These are phyloP conservation scores for Colletotrichum scovillei DNA, from an alignment of 2,329 filamentous ascomycete genomes.

Conservation along the genomic window DNA sequence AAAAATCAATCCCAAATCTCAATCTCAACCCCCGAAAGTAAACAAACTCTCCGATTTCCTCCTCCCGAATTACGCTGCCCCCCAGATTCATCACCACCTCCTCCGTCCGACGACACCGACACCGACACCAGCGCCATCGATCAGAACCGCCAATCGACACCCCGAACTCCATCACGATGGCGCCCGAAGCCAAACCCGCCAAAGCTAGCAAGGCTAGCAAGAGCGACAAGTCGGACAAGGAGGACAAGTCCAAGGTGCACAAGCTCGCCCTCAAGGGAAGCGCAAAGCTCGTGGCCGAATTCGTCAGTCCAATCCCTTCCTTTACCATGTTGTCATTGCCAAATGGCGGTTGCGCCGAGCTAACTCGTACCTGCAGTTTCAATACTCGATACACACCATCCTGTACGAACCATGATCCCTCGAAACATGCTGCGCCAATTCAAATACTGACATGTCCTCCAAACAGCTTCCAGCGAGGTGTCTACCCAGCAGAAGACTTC, in stretches of 20 bases:
- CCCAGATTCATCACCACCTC: neutral
- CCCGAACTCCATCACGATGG: constrained; percentile 1
- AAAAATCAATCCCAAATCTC: constrained; percentile 8
- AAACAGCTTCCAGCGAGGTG: constrained; percentile 82
- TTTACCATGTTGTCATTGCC: neutral
- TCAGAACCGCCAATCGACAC: too few species aligned
- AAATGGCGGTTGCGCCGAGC: constrained; percentile 5
- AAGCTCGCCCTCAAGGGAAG: constrained; percentile 90
- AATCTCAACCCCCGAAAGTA: constrained; percentile 19
- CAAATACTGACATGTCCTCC: constrained; percentile 25
- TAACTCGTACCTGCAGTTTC: constrained; percentile 69
- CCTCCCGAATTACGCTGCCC: neutral
- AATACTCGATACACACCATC: constrained; percentile 98
- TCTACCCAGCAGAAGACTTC: constrained; percentile 96
- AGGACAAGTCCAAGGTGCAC: constrained; percentile 87
- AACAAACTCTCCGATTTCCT: constrained; percentile 17
- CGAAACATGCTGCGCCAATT: neutral
- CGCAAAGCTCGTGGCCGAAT: constrained; percentile 92
- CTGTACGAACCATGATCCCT: constrained; percentile 66
- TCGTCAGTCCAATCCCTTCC: constrained; percentile 69
- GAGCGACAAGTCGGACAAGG: constrained; percentile 32
- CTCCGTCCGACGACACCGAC: neutral
- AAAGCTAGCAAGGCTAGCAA: constrained; percentile 36
- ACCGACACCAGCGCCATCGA: neutral
- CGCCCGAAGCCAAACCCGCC: constrained; percentile 15